phyloP scores from a whole-genome alignment of 2,329 filamentous ascomycete species.

The Cadophora sp. region DNA sequence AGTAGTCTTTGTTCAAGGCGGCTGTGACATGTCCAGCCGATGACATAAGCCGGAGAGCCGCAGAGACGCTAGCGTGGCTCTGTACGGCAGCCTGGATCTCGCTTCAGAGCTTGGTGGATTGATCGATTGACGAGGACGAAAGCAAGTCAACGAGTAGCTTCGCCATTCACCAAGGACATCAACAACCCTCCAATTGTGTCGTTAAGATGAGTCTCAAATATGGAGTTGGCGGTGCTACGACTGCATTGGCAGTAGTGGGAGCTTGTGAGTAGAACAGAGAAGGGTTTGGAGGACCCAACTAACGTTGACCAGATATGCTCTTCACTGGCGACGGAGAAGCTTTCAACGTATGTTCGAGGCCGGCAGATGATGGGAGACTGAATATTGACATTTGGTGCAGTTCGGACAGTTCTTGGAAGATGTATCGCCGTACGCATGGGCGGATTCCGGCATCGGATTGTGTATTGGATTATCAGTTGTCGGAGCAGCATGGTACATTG shows the following conservation, averaged over 20 bases:
- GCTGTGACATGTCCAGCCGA: slow-evolving; percentile 24
- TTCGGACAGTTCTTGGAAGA: slow-evolving; percentile 93
- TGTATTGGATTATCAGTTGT: slow-evolving; percentile 97
- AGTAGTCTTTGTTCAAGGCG: slow-evolving; percentile 21
- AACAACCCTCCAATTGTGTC: slow-evolving; percentile 29
- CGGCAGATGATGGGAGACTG: slow-evolving; percentile 9
- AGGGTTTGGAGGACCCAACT: slow-evolving; percentile 29
- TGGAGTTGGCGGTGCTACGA: slow-evolving; percentile 70
- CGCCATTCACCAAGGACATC: slow-evolving; percentile 8
- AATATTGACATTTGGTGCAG: slow-evolving; percentile 52
- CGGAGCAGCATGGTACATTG: slow-evolving; percentile 87
- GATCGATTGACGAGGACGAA: slow-evolving; percentile 4
- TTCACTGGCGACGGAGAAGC: slow-evolving; percentile 95
- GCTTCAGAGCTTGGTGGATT: slow-evolving; percentile 25
- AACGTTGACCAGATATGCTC: slow-evolving; percentile 80
- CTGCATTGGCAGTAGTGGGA: slow-evolving; percentile 76
- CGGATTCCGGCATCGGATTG: slow-evolving; percentile 85
- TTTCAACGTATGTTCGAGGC: slow-evolving; percentile 76
- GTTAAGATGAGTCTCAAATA: slow-evolving; percentile 74
- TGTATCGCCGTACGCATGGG: slow-evolving; percentile 94
- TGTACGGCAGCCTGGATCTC: slow-evolving; percentile 35
- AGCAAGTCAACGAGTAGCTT: slow-evolving; percentile 19
- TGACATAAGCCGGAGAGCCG: slow-evolving; percentile 27
- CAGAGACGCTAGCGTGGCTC: slow-evolving; percentile 22
- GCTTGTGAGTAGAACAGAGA: slow-evolving; percentile 69